Conservation (phyloP, 1,284 basidiomycete genomes). For the Ceratobasidium sp. region DNA sequence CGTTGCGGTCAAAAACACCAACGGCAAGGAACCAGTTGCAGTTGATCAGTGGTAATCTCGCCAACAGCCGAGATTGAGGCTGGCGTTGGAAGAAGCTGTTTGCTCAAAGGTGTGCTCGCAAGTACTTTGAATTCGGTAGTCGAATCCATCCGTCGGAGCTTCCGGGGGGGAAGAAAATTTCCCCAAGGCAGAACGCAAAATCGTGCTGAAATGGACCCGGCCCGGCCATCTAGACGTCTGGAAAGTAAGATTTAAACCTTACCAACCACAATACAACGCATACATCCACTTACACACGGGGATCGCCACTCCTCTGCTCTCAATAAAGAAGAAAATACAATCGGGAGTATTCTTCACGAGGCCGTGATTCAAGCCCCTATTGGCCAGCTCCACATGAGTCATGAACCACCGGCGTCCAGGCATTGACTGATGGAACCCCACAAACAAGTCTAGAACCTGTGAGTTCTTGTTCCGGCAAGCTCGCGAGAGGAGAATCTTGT, state of each 20-base stretch:
- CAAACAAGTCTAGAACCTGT: constrained; percentile 35
- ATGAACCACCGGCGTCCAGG: constrained; percentile 9
- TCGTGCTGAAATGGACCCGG: too few species aligned
- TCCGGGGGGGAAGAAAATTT: not conserved
- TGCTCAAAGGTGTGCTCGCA: too few species aligned
- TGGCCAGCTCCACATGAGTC: not conserved
- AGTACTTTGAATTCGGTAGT: not conserved
- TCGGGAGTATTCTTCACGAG: constrained; percentile 24
- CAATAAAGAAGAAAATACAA: too few species aligned
- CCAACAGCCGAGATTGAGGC: not conserved
- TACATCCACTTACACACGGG: too few species aligned
- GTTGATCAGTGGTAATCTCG: not conserved
- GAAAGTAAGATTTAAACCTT: too few species aligned
- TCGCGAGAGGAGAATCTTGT: constrained; percentile 31
- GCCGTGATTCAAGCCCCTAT: constrained; percentile 35
- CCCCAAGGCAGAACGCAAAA: not conserved
- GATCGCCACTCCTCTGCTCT: too few species aligned
- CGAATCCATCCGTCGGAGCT: not conserved
- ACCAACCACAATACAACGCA: too few species aligned
- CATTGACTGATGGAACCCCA: constrained; percentile 20
- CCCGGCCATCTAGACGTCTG: too few species aligned
- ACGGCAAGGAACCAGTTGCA: not conserved
- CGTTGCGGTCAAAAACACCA: not conserved
- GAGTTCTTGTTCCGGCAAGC: constrained; percentile 40
- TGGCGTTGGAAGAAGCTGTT: not conserved